Base-by-base conservation (phyloP, 345 rosid species). In the Gossypium australe region DNA sequence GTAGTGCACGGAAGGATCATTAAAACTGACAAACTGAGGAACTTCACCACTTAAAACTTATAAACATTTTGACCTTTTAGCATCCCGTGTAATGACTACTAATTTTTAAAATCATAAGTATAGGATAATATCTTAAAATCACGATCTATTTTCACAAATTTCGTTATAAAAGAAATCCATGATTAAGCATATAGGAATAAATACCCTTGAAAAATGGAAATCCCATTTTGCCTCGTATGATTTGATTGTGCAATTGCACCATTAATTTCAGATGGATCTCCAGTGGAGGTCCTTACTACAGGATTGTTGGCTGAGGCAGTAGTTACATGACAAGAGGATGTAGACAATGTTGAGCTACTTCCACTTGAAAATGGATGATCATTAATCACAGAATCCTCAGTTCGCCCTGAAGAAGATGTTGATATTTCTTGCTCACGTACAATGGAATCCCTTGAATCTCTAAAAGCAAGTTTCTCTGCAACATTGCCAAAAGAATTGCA, bases 121-220 rank as follows among this genome's bases (percentile, higher is more conserved):
- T 2, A 13, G 9, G 29, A 71, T 55, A 45, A 38, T 38, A 34
- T 34, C 48, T 49, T 71, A 55, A 71, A 18, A 71, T 48, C 6
- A 68, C 12, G 24, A 68, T 47, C 2, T 25, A 71, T 56, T 27
- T 25, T 60, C 63, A 65, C 29, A 14, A 16, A 29, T 27, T 51
- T 51, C 58, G 22, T 72, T 62, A 43, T 2, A 13, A 43, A 69
- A 45, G 43, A 27, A 2, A 45, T 12, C 67, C 59, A 48, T 34
- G 12, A 18, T 17, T 55, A 18, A 22, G 60, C 63, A 78, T 68
- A 64, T 29, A 77, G 57, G 45, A 76, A 80, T 4, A 74, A 78
- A 38, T 92, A 91, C 98, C 97, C 97, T 76, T 94, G 90, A 71
- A 94, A 92, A 29, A 92, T 65, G 2, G 98, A 91, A 66, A 86